A percentile compares a stretch with the other conserved stretches of the same genome.
phyloP scores from a whole-genome alignment of 352 stramenopile genomes.

The Phytopythium chamaehyphon region DNA sequence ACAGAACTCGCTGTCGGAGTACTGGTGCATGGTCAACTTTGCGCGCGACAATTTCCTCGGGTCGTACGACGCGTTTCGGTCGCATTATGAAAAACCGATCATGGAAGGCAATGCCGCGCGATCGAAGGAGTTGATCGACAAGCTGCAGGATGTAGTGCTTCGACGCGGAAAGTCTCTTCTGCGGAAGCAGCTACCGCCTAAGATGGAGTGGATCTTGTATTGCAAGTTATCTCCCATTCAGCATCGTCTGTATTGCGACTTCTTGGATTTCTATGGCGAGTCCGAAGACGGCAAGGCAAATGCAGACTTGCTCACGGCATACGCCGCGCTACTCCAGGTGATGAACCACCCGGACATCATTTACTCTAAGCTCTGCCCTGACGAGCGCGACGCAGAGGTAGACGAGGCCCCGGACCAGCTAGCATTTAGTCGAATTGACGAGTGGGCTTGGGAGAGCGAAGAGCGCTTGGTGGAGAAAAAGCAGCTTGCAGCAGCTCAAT shows the following conservation, averaged over 20 bases:
- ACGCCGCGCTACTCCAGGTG: conserved; percentile 72
- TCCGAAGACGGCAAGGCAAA: conserved; percentile 23
- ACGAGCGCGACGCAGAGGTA: conserved; percentile 26
- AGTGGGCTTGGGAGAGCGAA: conserved; percentile 68
- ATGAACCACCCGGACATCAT: conserved; percentile 90
- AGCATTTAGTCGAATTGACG: conserved; percentile 1
- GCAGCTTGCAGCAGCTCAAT: conserved; percentile 37
- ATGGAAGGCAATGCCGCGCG: conserved; percentile 56
- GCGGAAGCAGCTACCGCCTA: conserved; percentile 68
- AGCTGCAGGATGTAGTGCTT: conserved; percentile 64
- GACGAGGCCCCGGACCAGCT: conserved; percentile 15
- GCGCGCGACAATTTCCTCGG: conserved; percentile 65
- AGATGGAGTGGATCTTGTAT: conserved; percentile 86
- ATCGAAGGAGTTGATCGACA: conserved; percentile 64
- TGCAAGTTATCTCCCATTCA: conserved; percentile 83
- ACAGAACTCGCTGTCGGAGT: conserved; percentile 93
- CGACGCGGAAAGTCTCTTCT: conserved; percentile 65
- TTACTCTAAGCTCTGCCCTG: conserved; percentile 55
- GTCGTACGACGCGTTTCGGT: conserved; percentile 71
- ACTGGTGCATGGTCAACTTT: conserved; percentile 92
- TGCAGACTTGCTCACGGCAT: conserved; percentile 73
- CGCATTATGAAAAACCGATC: conserved; percentile 78
- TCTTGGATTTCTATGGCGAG: conserved; percentile 57
- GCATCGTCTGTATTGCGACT: conserved; percentile 73
- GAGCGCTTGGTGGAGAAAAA: conserved; percentile 54